Conservation (phyloP, 768 basidiomycete species). For the Gyrodon lividus region DNA sequence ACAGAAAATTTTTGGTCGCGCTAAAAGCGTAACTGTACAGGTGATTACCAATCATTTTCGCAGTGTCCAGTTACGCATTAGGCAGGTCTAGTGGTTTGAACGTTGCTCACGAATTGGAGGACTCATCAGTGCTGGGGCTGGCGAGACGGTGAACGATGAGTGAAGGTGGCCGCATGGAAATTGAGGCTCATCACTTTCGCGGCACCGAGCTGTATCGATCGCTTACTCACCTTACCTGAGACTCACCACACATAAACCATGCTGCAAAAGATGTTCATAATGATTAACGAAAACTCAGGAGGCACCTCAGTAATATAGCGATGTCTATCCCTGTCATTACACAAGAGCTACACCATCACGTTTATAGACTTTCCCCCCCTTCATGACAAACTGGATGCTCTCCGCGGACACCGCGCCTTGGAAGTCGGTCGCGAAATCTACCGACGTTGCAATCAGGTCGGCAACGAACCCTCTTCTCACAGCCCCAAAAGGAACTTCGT, state of each 20-base stretch:
- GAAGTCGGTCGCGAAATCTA: constrained; percentile 40
- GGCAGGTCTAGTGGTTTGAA: constrained; percentile 25
- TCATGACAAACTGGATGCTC: constrained; percentile 57
- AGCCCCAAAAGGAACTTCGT: constrained; percentile 55
- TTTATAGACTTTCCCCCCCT: constrained; percentile 50
- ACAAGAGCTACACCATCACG: constrained; percentile 29
- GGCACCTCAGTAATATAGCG: neutral
- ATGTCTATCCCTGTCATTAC: neutral
- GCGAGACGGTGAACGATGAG: neutral
- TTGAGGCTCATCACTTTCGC: neutral
- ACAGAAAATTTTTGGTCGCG: neutral
- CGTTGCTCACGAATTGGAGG: neutral
- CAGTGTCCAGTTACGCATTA: constrained; percentile 6
- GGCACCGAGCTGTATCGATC: neutral
- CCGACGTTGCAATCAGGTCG: constrained; percentile 41
- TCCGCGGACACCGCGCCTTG: constrained; percentile 44
- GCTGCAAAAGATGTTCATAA: neutral
- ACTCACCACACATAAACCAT: neutral
- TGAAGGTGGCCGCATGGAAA: neutral
- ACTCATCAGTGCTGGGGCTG: neutral
- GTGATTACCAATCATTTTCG: constrained; percentile 25
- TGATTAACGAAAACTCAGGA: neutral
- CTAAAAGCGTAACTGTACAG: constrained; percentile 12
- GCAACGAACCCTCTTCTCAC: constrained; percentile 56
- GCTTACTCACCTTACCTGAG: neutral